Base-by-base conservation (phyloP, 2,329 filamentous ascomycete species). In the Graphilbum fragrans region DNA sequence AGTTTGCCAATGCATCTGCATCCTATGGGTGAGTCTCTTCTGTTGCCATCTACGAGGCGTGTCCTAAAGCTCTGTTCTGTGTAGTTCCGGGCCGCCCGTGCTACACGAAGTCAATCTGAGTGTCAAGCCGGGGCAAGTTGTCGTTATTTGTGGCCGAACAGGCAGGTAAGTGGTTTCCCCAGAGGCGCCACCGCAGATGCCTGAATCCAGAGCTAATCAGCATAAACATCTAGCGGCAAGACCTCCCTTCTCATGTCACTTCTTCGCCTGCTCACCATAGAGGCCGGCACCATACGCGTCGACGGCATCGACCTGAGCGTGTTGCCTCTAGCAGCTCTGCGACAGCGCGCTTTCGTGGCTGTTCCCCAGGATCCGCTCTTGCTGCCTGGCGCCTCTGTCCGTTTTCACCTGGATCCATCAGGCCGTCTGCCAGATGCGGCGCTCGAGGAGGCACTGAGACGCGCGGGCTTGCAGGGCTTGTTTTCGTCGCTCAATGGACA, bases 121-220 rank as follows among this genome's bases (percentile, higher is more conserved):
- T 3, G 50, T 64, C 29, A 19, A 49, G 32, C 50, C 66, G 0
- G 71, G 70, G 8, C 58, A 71, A 48, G 65, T 66, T 49, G 53
- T 70, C n/a, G 58, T 66, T 3, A 58, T 77, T 5, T 72, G 67
- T 35, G 73, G 73, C 1, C 61, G 72, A 2, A 77, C 66, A 20
- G 71, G 67, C 45, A 66, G 62, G 63, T 61, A 51, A 51, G 55
- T 34, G 17, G 14, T 34, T 34, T 34, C n/a, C 6, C 23, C n/a
- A n/a, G n/a, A n/a, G n/a, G n/a, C n/a, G n/a, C n/a, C n/a, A n/a
- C n/a, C n/a, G n/a, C n/a, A n/a, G n/a, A n/a, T n/a, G n/a, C n/a
- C n/a, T n/a, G n/a, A n/a, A n/a, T n/a, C n/a, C n/a, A n/a, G n/a
- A n/a, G 6, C 29, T 16, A 32, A n/a, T 32, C 6, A 16, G 14